A percentile compares a stretch with the other conserved stretches of the same genome.
phyloP scores from a whole-genome alignment of 2,329 filamentous ascomycete species.

The Aspergillus flavus region DNA sequence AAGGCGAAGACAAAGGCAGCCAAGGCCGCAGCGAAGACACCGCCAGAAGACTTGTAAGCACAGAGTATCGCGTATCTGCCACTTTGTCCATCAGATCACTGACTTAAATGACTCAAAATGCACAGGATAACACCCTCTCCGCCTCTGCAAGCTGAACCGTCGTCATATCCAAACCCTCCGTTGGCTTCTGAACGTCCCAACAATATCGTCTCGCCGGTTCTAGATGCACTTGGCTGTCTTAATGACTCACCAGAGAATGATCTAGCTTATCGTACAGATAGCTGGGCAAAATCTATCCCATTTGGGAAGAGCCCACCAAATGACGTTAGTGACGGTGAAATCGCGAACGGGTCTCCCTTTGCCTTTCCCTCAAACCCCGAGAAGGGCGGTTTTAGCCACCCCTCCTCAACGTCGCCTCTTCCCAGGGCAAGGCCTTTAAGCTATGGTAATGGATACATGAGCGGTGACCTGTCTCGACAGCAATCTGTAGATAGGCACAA shows the following conservation, averaged over 20 bases:
- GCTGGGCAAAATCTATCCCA: slow-evolving; percentile 49
- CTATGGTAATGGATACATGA: slow-evolving; percentile 43
- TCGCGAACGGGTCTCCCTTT: slow-evolving; percentile 42
- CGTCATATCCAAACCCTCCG: slow-evolving; percentile 33
- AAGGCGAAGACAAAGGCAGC: slow-evolving; percentile 39
- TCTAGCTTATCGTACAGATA: slow-evolving; percentile 41
- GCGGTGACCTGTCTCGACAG: slow-evolving; percentile 39
- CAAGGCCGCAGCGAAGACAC: slow-evolving; percentile 34
- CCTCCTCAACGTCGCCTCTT: slow-evolving; percentile 48
- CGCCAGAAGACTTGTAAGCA: slow-evolving; percentile 42
- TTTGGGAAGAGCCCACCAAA: slow-evolving; percentile 49
- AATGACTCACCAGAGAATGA: slow-evolving; percentile 36
- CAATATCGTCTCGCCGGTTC: slow-evolving; percentile 39
- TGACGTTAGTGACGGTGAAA: slow-evolving; percentile 37
- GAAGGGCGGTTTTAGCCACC: slow-evolving; percentile 44
- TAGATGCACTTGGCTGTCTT: slow-evolving; percentile 41
- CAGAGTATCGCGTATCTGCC: slow-evolving; percentile 13
- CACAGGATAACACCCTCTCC: slow-evolving; percentile 32
- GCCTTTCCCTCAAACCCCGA: slow-evolving; percentile 42
- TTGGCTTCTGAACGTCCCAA: slow-evolving; percentile 28
- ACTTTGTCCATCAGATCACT: not conserved
- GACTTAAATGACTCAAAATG: not conserved
- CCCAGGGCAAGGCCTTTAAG: slow-evolving; percentile 46
- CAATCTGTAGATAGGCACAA: slow-evolving; percentile 42
- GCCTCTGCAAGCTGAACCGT: slow-evolving; percentile 31